Evolutionary conservation across 495 filamentous ascomycete genomes (phyloP).

Genomic region (Staphylotrichum longicolle): DNA sequence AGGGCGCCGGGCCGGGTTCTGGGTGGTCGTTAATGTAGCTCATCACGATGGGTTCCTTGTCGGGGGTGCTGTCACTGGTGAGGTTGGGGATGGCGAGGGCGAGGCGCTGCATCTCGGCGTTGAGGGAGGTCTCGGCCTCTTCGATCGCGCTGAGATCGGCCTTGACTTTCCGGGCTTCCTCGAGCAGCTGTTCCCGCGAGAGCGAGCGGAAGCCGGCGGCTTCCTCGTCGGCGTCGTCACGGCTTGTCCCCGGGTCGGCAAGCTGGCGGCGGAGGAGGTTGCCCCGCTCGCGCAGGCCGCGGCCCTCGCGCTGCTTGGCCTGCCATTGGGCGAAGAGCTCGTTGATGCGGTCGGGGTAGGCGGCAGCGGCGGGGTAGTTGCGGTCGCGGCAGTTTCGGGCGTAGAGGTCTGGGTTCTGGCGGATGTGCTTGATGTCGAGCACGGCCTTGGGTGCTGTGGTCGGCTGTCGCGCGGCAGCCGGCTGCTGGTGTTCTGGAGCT

Average conservation of each 20-base stretch:
- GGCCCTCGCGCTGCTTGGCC: constrained; percentile 51
- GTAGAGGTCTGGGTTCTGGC: constrained; percentile 74
- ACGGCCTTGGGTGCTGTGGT: constrained; percentile 76
- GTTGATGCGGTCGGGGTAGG: constrained; percentile 67
- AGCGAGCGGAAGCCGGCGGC: constrained; percentile 28
- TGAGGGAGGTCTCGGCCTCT: constrained; percentile 55
- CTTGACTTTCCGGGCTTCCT: constrained; percentile 70
- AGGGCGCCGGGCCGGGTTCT: constrained; percentile 48
- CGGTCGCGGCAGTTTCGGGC: constrained; percentile 76
- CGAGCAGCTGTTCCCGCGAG: constrained; percentile 51
- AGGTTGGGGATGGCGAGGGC: constrained; percentile 84
- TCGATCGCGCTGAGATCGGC: constrained; percentile 58
- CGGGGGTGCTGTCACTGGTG: constrained; percentile 74
- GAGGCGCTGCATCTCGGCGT: constrained; percentile 67
- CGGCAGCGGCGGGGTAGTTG: constrained; percentile 70
- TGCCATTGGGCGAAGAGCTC: constrained; percentile 66
- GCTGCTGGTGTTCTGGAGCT: constrained; percentile 13
- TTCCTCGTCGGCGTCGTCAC: constrained; percentile 34
- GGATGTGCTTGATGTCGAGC: constrained; percentile 85
- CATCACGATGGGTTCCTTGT: constrained; percentile 52
- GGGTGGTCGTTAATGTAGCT: constrained; percentile 76
- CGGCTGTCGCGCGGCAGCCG: constrained; percentile 35
- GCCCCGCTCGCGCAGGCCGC: constrained; percentile 54
- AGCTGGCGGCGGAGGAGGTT: constrained; percentile 55
- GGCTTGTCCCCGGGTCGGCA: constrained; percentile 41